Percentiles rank a stretch among this genome's conserved stretches.
Conservation (phyloP, 2,329 filamentous ascomycete genomes). For the Conoideocrella luteorostrata region DNA sequence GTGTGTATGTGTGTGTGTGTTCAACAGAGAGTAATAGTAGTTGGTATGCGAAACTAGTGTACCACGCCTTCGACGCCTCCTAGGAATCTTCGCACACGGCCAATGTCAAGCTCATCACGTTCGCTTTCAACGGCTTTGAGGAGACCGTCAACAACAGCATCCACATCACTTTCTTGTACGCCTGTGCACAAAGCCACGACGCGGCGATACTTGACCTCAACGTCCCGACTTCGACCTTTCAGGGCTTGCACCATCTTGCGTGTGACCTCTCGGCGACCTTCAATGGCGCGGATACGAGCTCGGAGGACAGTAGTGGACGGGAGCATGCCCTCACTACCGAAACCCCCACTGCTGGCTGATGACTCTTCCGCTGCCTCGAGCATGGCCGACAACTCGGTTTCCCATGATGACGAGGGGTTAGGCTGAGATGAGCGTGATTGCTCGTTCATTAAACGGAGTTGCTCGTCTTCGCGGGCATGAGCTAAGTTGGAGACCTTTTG, state of each 20-base stretch:
- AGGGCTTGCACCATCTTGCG: conserved; percentile 62
- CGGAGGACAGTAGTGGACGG: conserved; percentile 57
- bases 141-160: conserved; percentile 70
- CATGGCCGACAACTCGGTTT: conserved; percentile 45
- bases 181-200: conserved; percentile 84
- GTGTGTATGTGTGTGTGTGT: too few species aligned
- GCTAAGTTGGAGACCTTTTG: conserved; percentile 74
- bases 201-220: conserved; percentile 81
- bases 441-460: conserved; percentile 40
- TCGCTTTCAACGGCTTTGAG: conserved; percentile 89
- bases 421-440: conserved; percentile 33
- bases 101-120: conserved; percentile 66
- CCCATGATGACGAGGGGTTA: conserved; percentile 45
- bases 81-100: conserved; percentile 70
- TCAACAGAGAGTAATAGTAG: too few species aligned
- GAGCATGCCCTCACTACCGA: conserved; percentile 36
- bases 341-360: conserved; percentile 24
- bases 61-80: conserved; percentile 65
- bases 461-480: conserved; percentile 65
- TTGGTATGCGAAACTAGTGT: conserved; percentile 24
- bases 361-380: conserved; percentile 37
- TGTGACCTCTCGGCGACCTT: conserved; percentile 60
- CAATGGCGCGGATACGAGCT: conserved; percentile 64
- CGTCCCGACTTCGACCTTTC: conserved; percentile 71
- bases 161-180: conserved; percentile 71